Evolutionary conservation across 1,139 yeast genomes (phyloP).

Genomic region (Yamadazyma dushanensis): DNA sequence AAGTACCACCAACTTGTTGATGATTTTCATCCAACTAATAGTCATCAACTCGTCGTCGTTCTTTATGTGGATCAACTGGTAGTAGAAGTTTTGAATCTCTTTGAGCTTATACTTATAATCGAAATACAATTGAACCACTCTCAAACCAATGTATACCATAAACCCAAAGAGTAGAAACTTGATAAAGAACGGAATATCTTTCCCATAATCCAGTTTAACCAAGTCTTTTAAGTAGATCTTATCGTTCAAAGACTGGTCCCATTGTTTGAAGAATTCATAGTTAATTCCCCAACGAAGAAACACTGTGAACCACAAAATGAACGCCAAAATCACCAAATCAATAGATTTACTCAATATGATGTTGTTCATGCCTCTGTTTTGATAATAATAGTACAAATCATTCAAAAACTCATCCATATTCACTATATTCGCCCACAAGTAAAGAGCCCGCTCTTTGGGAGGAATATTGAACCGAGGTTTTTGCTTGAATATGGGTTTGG

Average conservation of each 20-base stretch:
- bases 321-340: conserved; percentile 71
- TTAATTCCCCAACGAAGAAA: conserved; percentile 85
- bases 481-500: conserved; percentile 12
- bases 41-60: conserved; percentile 84
- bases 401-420: conserved; percentile 83
- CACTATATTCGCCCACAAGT: conserved; percentile 96
- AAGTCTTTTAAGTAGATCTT: conserved; percentile 44
- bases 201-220: conserved; percentile 60
- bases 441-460: conserved; percentile 79
- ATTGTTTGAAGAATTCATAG: conserved; percentile 40
- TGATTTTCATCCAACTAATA: conserved; percentile 88
- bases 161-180: conserved; percentile 67
- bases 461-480: conserved; percentile 31
- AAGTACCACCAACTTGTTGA: conserved; percentile 70
- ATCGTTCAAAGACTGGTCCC: conserved; percentile 13
- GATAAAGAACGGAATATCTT: conserved; percentile 46
- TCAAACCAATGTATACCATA: conserved; percentile 53
- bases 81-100: conserved; percentile 67
- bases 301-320: conserved; percentile 75
- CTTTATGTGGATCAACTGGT: conserved; percentile 63
- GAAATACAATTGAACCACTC: conserved; percentile 60
- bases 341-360: conserved; percentile 64
- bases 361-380: conserved; percentile 82
- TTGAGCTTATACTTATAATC: conserved; percentile 50
- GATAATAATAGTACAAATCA: conserved; percentile 80